These are phyloP conservation scores for Pachysandra terminalis DNA, from an alignment of 164 flowering plant species.

Conservation along the genomic window DNA sequence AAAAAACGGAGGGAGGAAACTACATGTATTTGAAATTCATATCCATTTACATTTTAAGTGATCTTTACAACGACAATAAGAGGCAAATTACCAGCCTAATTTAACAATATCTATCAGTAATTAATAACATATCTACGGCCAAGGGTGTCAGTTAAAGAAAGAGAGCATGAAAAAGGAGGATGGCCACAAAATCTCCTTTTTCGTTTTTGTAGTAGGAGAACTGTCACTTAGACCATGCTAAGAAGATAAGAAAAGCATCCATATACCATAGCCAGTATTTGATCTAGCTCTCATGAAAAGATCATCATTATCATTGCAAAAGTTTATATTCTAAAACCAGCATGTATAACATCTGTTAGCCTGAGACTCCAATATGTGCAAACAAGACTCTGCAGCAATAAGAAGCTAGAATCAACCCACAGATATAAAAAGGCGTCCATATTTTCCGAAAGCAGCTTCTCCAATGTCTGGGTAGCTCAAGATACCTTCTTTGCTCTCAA, in stretches of 20 bases:
- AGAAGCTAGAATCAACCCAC: constrained; percentile 36
- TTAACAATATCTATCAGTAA: too few species aligned
- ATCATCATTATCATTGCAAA: not conserved
- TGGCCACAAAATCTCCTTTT: too few species aligned
- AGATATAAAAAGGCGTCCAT: constrained; percentile 63
- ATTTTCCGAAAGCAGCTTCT: constrained; percentile 89
- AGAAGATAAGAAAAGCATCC: not conserved
- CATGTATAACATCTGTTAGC: not conserved
- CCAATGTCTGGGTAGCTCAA: constrained; percentile 77
- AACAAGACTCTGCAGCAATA: not conserved
- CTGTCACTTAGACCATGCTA: not conserved
- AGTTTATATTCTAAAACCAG: not conserved
- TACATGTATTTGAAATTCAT: too few species aligned
- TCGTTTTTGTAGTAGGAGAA: too few species aligned
- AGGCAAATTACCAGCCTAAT: too few species aligned
- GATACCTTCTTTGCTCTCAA: constrained; percentile 73
- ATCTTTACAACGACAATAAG: too few species aligned
- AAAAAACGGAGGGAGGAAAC: too few species aligned
- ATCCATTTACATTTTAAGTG: too few species aligned
- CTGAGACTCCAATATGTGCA: not conserved
- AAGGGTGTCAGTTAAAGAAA: too few species aligned
- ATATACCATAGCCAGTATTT: not conserved
- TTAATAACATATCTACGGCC: too few species aligned
- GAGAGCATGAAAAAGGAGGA: too few species aligned
- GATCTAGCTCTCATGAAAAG: not conserved